Percentiles rank a stretch among this genome's conserved stretches.
Conservation (phyloP, 2,329 filamentous ascomycete species). For the Cryphonectria japonica region DNA sequence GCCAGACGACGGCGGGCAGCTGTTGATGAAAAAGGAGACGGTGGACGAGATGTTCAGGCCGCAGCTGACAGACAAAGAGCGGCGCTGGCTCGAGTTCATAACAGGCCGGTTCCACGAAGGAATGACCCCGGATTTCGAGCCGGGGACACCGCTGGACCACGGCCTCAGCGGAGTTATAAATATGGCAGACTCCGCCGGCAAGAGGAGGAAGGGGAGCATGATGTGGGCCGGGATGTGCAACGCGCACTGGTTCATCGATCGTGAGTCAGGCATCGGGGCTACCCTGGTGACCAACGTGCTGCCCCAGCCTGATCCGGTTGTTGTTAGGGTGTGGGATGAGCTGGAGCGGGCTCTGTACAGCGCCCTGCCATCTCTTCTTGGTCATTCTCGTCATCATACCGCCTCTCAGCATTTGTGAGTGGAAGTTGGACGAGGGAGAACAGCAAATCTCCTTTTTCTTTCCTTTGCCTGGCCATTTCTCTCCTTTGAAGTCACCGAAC, state of each 20-base stretch:
- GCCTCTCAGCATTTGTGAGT: not conserved
- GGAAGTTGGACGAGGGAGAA: not conserved
- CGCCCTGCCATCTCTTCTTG: slow-evolving; percentile 27
- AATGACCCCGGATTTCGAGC: slow-evolving; percentile 44
- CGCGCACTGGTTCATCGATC: slow-evolving; percentile 44
- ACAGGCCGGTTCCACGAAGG: slow-evolving; percentile 32
- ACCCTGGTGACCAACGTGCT: slow-evolving; percentile 45
- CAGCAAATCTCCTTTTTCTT: not conserved
- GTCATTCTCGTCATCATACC: not conserved
- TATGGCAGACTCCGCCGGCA: slow-evolving; percentile 43
- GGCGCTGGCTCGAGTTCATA: slow-evolving; percentile 31
- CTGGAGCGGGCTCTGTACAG: slow-evolving; percentile 46
- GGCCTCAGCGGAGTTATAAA: slow-evolving; percentile 47
- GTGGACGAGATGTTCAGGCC: slow-evolving; percentile 44
- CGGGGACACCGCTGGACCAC: slow-evolving; percentile 40
- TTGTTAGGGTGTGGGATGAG: slow-evolving; percentile 43
- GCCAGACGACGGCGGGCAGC: slow-evolving; percentile 33
- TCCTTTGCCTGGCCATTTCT: not conserved
- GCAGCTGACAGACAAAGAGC: slow-evolving; percentile 43
- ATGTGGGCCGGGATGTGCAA: slow-evolving; percentile 50
- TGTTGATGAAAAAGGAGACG: slow-evolving; percentile 41
- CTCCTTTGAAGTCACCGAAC: no score
- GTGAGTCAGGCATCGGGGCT: slow-evolving; percentile 43
- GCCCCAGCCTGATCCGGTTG: slow-evolving; percentile 44
- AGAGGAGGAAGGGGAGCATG: slow-evolving; percentile 47